These are phyloP conservation scores for Rosa multiflora DNA, from an alignment of 306 rosid genomes.

Conservation along the genomic window DNA sequence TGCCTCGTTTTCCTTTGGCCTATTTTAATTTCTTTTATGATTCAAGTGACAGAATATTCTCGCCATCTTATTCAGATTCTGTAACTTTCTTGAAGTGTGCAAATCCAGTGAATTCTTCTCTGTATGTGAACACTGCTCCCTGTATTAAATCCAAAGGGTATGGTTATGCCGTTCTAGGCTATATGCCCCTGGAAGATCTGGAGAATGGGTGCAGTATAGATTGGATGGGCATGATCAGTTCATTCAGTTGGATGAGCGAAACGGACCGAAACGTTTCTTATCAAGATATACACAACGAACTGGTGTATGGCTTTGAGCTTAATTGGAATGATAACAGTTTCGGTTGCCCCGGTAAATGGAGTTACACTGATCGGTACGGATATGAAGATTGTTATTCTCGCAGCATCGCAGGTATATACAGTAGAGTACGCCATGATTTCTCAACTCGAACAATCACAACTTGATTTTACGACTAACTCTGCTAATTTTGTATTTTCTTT, in stretches of 20 bases:
- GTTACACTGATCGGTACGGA: no score
- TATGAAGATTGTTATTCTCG: neutral
- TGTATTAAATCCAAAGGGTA: neutral
- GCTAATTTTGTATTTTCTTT: neutral
- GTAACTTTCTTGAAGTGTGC: neutral
- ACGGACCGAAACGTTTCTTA: neutral
- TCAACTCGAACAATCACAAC: neutral
- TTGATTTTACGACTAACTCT: neutral
- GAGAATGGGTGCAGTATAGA: neutral
- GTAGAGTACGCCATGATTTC: neutral
- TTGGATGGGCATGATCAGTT: neutral
- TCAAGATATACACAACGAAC: neutral
- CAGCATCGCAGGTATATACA: neutral
- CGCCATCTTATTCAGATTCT: no score
- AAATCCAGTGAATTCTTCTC: neutral
- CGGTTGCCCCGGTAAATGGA: no score
- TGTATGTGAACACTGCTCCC: neutral
- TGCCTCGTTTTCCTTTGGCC: neutral
- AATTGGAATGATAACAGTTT: no score
- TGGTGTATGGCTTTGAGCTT: neutral
- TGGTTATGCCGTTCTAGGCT: neutral
- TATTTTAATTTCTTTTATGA: no score
- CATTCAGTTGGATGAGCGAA: no score
- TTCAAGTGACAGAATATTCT: no score
- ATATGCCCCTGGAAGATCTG: rapidly evolving